phyloP scores from a whole-genome alignment of 2,329 filamentous ascomycete genomes.

The Colletotrichum kahawae region DNA sequence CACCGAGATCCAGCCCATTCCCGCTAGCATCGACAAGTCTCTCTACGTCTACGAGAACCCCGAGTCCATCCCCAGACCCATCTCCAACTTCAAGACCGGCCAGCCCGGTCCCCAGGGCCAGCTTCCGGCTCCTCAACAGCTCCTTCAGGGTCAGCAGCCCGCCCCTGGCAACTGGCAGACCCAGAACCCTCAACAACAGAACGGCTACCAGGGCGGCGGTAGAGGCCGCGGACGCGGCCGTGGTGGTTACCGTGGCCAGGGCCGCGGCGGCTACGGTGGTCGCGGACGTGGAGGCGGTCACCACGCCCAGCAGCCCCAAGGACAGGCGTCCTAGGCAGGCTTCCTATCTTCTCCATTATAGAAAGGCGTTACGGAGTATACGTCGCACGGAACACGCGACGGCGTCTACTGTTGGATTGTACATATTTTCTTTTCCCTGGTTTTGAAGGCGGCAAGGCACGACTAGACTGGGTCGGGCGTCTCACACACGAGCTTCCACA shows the following conservation, averaged over 20 bases:
- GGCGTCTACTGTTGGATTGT: conserved; percentile 24
- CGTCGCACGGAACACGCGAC: conserved; percentile 11
- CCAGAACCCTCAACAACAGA: conserved; percentile 32
- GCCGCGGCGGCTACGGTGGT: conserved; percentile 12
- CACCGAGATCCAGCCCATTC: conserved; percentile 98
- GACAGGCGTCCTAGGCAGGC: conserved; percentile 35
- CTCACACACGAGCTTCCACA: conserved; percentile 4
- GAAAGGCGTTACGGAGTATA: conserved; percentile 19
- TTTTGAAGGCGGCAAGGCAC: conserved; percentile 14
- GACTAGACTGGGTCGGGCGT: conserved; percentile 21
- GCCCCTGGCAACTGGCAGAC: conserved; percentile 31
- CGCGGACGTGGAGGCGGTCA: conserved; percentile 21
- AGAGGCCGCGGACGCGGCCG: conserved; percentile 29
- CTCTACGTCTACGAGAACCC: conserved; percentile 98
- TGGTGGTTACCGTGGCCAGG: conserved; percentile 25
- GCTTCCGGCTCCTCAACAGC: conserved; percentile 23
- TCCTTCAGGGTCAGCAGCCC: conserved; percentile 30
- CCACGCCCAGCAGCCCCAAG: conserved; percentile 16
- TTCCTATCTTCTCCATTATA: conserved; percentile 18
- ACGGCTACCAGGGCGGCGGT: conserved; percentile 35
- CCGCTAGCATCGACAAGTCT: conserved; percentile 92
- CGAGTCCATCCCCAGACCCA: conserved; percentile 88
- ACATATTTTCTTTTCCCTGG: conserved; percentile 21
- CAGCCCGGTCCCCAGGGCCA: conserved; percentile 30
- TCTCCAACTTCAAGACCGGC: conserved; percentile 51